These are phyloP conservation scores for Ceraceosorus guamensis DNA, from an alignment of 1,284 basidiomycete genomes.

Conservation along the genomic window DNA sequence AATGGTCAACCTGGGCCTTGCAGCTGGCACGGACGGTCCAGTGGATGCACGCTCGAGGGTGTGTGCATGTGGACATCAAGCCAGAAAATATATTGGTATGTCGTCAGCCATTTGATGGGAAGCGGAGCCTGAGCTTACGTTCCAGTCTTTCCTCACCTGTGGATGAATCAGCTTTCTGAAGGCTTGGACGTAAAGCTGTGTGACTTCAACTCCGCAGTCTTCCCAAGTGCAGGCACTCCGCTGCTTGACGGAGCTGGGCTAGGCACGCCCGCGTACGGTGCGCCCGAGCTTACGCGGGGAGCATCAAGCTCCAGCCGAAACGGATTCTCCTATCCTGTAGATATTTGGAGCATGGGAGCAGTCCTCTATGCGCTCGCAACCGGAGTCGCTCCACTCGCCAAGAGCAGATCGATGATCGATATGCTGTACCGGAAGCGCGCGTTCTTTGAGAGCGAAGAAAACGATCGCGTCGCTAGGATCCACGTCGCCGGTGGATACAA, in stretches of 20 bases:
- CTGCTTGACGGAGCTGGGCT: slow-evolving; percentile 34
- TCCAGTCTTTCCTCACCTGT: background rate
- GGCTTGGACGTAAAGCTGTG: slow-evolving; percentile 38
- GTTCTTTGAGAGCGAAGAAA: slow-evolving; percentile 44
- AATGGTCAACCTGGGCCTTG: slow-evolving; percentile 37
- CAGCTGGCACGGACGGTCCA: slow-evolving; percentile 30
- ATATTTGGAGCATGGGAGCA: slow-evolving; percentile 42
- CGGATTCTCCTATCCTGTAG: slow-evolving; percentile 34
- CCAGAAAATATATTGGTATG: slow-evolving; percentile 41
- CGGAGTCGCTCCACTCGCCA: slow-evolving; percentile 37
- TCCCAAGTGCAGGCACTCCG: slow-evolving; percentile 28
- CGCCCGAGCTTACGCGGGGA: slow-evolving; percentile 37
- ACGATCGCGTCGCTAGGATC: slow-evolving; percentile 30
- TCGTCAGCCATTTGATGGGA: background rate
- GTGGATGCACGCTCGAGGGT: slow-evolving; percentile 38
- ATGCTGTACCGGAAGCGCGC: slow-evolving; percentile 39
- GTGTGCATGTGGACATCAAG: slow-evolving; percentile 45
- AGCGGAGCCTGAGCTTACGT: background rate
- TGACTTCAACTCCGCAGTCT: slow-evolving; percentile 47
- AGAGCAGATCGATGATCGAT: slow-evolving; percentile 36
- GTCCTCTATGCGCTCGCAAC: slow-evolving; percentile 43
- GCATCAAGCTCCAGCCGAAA: background rate
- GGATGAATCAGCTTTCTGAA: slow-evolving; percentile 11
- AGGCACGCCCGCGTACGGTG: slow-evolving; percentile 45
- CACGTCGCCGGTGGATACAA: slow-evolving; percentile 13